Evolutionary conservation across 306 rosid species (phyloP).

Genomic region (Medicago truncatula): DNA sequence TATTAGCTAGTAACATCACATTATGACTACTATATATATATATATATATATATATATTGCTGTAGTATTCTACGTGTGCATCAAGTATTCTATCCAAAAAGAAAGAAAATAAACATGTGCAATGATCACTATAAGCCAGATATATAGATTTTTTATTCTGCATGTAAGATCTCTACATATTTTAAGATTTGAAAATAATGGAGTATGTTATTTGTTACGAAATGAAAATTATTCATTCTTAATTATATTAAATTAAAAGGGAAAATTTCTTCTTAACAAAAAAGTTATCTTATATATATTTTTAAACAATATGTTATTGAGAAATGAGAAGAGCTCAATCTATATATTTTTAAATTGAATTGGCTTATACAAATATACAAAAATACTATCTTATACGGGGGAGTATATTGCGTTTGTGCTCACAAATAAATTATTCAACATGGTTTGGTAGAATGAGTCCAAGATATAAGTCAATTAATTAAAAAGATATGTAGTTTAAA

Average conservation of each 20-base stretch:
- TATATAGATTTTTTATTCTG: not conserved
- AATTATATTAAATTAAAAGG: too few species aligned
- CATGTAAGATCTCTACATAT: not conserved
- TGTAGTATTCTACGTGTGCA: not conserved
- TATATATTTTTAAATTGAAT: too few species aligned
- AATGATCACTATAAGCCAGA: slow-evolving; percentile 6
- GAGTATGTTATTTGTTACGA: not conserved
- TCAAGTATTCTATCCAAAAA: slow-evolving; percentile 7
- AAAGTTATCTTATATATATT: too few species aligned
- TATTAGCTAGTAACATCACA: not conserved
- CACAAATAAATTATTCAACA: slow-evolving; percentile 1
- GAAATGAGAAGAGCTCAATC: too few species aligned
- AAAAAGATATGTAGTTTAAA: slow-evolving; percentile 20
- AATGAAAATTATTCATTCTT: too few species aligned
- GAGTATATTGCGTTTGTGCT: not conserved
- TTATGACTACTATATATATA: not conserved
- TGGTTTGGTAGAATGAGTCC: slow-evolving; percentile 27
- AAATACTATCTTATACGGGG: too few species aligned
- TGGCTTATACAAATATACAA: too few species aligned
- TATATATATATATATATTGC: not conserved
- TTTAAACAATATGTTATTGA: too few species aligned
- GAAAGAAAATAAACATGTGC: not conserved
- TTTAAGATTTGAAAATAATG: not conserved
- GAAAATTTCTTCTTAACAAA: too few species aligned
- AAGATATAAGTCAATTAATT: slow-evolving; percentile 42